Evolutionary conservation across 2,329 filamentous ascomycete species (phyloP).

Genomic region (Botryotinia narcissicola): DNA sequence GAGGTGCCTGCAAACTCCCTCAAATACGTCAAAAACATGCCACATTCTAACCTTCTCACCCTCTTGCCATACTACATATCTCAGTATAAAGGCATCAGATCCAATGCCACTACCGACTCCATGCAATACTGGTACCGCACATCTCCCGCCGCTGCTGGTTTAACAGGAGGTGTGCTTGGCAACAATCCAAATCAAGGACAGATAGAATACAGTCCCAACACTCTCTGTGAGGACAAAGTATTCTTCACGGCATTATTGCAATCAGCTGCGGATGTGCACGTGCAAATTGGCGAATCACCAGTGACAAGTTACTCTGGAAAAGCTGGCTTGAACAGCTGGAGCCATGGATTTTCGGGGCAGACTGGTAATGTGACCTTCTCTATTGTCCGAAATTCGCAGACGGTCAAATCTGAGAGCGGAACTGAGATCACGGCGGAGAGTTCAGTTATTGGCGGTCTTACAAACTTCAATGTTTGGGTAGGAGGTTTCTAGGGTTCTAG

Average conservation of each 20-base stretch:
- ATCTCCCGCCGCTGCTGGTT: conserved; percentile 38
- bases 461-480: conserved; percentile 36
- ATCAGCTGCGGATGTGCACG: conserved; percentile 33
- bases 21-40: conserved; percentile 48
- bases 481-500: conserved; percentile 29
- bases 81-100: conserved; percentile 46
- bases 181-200: conserved; percentile 32
- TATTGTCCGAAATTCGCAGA: conserved; percentile 31
- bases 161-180: conserved; percentile 39
- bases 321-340: conserved; percentile 33
- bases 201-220: conserved; percentile 29
- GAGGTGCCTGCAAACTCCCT: conserved; percentile 44
- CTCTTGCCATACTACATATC: conserved; percentile 51
- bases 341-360: conserved; percentile 36
- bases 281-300: conserved; percentile 36
- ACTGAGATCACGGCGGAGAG: conserved; percentile 31
- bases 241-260: conserved; percentile 38
- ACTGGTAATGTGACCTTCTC: conserved; percentile 37
- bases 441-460: conserved; percentile 26
- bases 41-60: conserved; percentile 50
- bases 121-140: conserved; percentile 46
- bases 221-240: conserved; percentile 38
- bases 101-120: conserved; percentile 37
- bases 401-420: conserved; percentile 30
- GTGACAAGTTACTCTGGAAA: conserved; percentile 25